A percentile compares a stretch with the other conserved stretches of the same genome.
Conservation (phyloP, 164 flowering plant species). For the Kalanchoe fedtschenkoi region DNA sequence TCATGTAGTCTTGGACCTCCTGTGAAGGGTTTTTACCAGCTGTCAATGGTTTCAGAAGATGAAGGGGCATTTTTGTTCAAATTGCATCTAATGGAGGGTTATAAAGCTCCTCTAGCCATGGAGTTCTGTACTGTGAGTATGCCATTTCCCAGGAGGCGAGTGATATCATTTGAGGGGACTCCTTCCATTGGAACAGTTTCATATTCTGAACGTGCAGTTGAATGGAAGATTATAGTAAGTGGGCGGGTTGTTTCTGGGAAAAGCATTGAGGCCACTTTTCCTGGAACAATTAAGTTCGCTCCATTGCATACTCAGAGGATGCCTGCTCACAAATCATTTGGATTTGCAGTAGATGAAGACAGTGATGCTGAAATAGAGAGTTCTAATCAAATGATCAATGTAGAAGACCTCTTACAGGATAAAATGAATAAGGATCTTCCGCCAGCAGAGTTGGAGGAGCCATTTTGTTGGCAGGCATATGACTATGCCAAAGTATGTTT, state of each 20-base stretch:
- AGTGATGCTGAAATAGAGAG: slow-evolving; percentile 71
- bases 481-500: slow-evolving; percentile 81
- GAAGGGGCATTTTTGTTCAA: slow-evolving; percentile 97
- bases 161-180: slow-evolving; percentile 76
- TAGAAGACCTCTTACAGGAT: slow-evolving; percentile 72
- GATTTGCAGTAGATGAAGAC: slow-evolving; percentile 51
- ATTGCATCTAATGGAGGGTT: slow-evolving; percentile 79
- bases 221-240: slow-evolving; percentile 80
- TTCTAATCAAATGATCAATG: slow-evolving; percentile 46
- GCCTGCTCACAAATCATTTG: slow-evolving; percentile 29
- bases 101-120: slow-evolving; percentile 66
- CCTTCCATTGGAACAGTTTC: slow-evolving; percentile 91
- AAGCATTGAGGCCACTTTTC: slow-evolving; percentile 89
- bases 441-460: slow-evolving; percentile 90
- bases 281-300: slow-evolving; percentile 87
- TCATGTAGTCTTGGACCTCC: slow-evolving; percentile 71
- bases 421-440: slow-evolving; percentile 86
- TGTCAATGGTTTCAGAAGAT: slow-evolving; percentile 98
- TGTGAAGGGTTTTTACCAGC: slow-evolving; percentile 93
- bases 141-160: slow-evolving; percentile 90
- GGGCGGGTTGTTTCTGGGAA: slow-evolving; percentile 72
- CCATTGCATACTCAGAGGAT: slow-evolving; percentile 48
- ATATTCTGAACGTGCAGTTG: slow-evolving; percentile 67
- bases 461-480: slow-evolving; percentile 95
- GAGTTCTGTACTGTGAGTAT: slow-evolving; percentile 83